phyloP scores from a whole-genome alignment of 306 rosid genomes.

The Cicer judaicum region DNA sequence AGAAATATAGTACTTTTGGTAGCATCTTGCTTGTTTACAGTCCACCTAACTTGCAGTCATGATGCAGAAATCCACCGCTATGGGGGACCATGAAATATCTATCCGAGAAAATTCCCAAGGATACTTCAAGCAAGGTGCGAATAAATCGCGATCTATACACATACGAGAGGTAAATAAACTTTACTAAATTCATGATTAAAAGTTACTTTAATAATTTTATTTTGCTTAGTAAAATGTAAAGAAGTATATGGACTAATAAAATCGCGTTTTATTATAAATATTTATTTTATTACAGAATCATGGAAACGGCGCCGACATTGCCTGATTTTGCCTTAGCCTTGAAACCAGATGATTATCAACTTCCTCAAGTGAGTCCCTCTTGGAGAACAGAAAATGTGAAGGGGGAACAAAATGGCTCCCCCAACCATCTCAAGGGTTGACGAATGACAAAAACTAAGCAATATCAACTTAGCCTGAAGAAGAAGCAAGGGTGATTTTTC shows the following conservation, averaged over 20 bases:
- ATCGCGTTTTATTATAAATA: constrained; percentile 29
- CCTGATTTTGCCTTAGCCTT: constrained; percentile 95
- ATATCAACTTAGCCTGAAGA: constrained; percentile 42
- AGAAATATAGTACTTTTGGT: constrained; percentile 12
- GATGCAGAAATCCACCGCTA: constrained; percentile 82
- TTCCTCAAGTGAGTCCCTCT: constrained; percentile 75
- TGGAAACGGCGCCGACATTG: constrained; percentile 98
- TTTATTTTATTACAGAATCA: constrained; percentile 62
- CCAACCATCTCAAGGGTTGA: constrained; percentile 60
- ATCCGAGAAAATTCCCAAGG: constrained; percentile 92
- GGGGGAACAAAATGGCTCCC: constrained; percentile 50
- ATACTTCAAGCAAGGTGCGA: constrained; percentile 94
- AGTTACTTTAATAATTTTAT: constrained; percentile 4
- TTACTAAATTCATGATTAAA: not conserved
- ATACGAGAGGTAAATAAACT: constrained; percentile 61
- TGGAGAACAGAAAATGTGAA: constrained; percentile 79
- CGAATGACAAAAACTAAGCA: constrained; percentile 41
- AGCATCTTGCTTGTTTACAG: constrained; percentile 20
- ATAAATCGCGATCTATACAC: constrained; percentile 92
- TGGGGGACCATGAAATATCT: constrained; percentile 98
- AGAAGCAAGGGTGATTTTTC: constrained; percentile 51
- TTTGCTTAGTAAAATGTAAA: constrained; percentile 26
- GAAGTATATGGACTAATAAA: constrained; percentile 23
- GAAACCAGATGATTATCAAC: constrained; percentile 96
- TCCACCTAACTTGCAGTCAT: constrained; percentile 39